A percentile compares a stretch with the other conserved stretches of the same genome.
Conservation (phyloP, 177 flowering plant species). For the Tripterygium wilfordii region DNA sequence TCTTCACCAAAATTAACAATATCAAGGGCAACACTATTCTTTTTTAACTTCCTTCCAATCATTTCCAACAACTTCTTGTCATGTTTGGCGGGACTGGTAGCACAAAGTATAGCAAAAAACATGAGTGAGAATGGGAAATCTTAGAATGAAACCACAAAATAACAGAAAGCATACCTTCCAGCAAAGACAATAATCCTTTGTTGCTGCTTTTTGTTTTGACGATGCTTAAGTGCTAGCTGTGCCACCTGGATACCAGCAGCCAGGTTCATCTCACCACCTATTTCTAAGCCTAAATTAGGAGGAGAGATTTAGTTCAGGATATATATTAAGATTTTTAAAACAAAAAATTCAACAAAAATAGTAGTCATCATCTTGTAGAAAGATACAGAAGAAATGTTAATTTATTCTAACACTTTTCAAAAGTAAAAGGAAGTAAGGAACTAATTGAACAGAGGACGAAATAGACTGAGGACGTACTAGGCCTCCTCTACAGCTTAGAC, state of each 20-base stretch:
- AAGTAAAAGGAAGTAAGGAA: no score
- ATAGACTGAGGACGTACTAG: no score
- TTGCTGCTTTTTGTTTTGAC: slow-evolving; percentile 94
- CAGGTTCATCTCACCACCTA: slow-evolving; percentile 93
- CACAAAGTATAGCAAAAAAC: slow-evolving; percentile 1
- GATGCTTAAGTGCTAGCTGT: slow-evolving; percentile 94
- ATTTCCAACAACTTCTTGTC: slow-evolving; percentile 81
- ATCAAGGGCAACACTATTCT: slow-evolving; percentile 95
- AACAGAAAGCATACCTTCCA: slow-evolving; percentile 61
- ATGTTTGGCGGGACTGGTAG: slow-evolving; percentile 72
- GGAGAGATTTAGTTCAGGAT: no score
- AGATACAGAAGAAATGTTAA: no score
- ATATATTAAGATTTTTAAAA: no score
- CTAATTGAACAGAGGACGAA: no score
- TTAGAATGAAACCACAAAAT: not conserved
- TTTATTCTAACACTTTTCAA: no score
- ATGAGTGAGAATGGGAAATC: not conserved
- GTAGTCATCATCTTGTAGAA: no score
- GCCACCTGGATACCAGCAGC: slow-evolving; percentile 94
- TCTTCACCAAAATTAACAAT: slow-evolving; percentile 94
- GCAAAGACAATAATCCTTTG: slow-evolving; percentile 94
- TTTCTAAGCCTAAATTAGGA: slow-evolving; percentile 51
- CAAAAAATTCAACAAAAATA: no score
- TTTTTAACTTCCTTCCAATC: slow-evolving; percentile 85
- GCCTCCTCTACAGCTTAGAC: no score